Percentiles rank a stretch among this genome's conserved stretches.
Evolutionary conservation across 2,329 filamentous ascomycete species (phyloP).

Genomic region (Aspergillus eucalypticola): DNA sequence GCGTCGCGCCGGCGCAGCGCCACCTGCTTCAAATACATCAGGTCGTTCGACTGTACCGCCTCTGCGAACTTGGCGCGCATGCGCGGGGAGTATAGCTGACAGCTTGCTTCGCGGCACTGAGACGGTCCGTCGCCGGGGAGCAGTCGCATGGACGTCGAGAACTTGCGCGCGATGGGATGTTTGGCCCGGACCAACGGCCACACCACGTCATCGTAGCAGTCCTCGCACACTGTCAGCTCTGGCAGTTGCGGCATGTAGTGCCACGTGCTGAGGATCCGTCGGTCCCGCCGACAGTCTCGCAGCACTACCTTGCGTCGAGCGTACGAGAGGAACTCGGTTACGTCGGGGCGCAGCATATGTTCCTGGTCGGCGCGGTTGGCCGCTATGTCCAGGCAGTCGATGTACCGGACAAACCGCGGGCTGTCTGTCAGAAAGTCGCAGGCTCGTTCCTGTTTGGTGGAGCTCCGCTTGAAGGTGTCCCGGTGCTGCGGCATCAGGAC

Average conservation of each 20-base stretch:
- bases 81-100: slow-evolving; percentile 76
- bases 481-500: slow-evolving; percentile 71
- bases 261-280: slow-evolving; percentile 68
- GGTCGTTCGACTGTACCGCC: slow-evolving; percentile 67
- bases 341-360: slow-evolving; percentile 48
- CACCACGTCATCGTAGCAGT: slow-evolving; percentile 82
- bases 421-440: slow-evolving; percentile 70
- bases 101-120: slow-evolving; percentile 51
- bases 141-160: slow-evolving; percentile 62
- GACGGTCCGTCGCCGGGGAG: slow-evolving; percentile 52
- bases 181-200: slow-evolving; percentile 62
- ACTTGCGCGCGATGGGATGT: slow-evolving; percentile 62
- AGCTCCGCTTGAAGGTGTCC: slow-evolving; percentile 60
- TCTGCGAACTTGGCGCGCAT: slow-evolving; percentile 75
- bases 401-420: slow-evolving; percentile 57
- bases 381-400: slow-evolving; percentile 58
- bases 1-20: slow-evolving; percentile 60
- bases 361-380: slow-evolving; percentile 44
- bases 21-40: slow-evolving; percentile 63
- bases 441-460: slow-evolving; percentile 52
- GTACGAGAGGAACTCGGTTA: slow-evolving; percentile 64
- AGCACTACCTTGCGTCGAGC: slow-evolving; percentile 60
- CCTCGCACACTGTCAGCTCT: slow-evolving; percentile 79
- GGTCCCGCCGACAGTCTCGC: slow-evolving; percentile 66
- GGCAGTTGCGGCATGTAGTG: slow-evolving; percentile 74